These are phyloP conservation scores for Solanum sparsipilum DNA, from an alignment of 257 asterid genomes.

Conservation along the genomic window DNA sequence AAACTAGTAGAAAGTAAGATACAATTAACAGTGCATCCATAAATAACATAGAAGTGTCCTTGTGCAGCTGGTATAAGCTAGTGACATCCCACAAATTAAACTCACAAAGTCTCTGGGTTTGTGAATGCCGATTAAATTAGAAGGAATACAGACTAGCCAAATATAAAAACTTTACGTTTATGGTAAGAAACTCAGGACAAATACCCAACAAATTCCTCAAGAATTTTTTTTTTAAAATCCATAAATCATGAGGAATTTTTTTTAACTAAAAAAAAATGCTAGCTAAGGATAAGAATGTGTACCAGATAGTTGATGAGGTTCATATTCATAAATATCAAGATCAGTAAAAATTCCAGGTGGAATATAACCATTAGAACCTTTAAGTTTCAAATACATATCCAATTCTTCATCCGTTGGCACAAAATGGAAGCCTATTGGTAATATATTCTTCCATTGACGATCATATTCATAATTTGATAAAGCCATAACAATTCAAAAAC, in stretches of 20 bases:
- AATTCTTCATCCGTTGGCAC: neutral
- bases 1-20: neutral
- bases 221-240: neutral
- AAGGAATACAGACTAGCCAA: too few species aligned
- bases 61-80: too few species aligned
- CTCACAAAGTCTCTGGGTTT: too few species aligned
- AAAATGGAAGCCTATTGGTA: neutral
- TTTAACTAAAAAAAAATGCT: neutral
- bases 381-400: neutral
- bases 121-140: too few species aligned
- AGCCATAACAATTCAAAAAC: neutral
- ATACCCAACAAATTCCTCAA: neutral
- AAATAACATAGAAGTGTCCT: too few species aligned
- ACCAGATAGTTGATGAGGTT: neutral
- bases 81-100: too few species aligned
- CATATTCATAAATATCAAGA: neutral
- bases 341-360: neutral
- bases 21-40: too few species aligned
- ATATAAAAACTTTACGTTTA: too few species aligned
- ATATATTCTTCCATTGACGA: neutral
- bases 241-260: neutral
- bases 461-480: neutral
- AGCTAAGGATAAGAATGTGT: neutral
- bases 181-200: too few species aligned
- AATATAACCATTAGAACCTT: neutral